A percentile compares a stretch with the other conserved stretches of the same genome.
phyloP scores from a whole-genome alignment of 805 yeast genomes.

The Zygosaccharomyces rouxii region DNA sequence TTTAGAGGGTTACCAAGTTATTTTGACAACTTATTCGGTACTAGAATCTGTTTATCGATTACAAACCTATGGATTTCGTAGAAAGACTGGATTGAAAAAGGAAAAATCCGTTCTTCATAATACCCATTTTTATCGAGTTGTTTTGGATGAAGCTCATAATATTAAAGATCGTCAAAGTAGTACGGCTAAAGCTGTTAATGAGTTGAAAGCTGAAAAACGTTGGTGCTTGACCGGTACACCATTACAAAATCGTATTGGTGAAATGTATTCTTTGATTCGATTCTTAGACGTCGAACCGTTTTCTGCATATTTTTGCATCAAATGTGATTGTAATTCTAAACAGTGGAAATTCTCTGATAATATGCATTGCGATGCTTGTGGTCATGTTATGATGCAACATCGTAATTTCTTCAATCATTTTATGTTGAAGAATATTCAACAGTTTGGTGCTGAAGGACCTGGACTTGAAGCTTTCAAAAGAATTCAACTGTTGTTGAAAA shows the following conservation, averaged over 20 bases:
- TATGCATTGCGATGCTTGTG: conserved; percentile 81
- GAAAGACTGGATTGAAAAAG: conserved; percentile 66
- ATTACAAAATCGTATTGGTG: conserved; percentile 93
- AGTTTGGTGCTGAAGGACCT: conserved; percentile 74
- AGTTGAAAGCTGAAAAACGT: conserved; percentile 62
- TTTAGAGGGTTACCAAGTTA: conserved; percentile 57
- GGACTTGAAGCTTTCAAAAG: conserved; percentile 75
- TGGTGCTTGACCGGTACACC: conserved; percentile 98
- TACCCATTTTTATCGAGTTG: conserved; percentile 74
- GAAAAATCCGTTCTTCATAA: conserved; percentile 73
- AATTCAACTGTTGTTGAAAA: conserved; percentile 67
- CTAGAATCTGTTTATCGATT: conserved; percentile 82
- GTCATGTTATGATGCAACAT: conserved; percentile 91
- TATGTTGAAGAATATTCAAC: conserved; percentile 89
- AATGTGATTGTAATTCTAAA: conserved; percentile 76
- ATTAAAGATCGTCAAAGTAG: conserved; percentile 92
- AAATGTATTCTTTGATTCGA: conserved; percentile 85
- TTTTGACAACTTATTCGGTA: conserved; percentile 89
- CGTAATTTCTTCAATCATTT: conserved; percentile 94
- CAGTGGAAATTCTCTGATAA: conserved; percentile 84
- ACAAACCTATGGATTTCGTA: conserved; percentile 74
- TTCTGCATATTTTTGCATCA: conserved; percentile 86
- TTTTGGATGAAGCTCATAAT: conserved; percentile 95
- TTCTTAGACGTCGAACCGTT: conserved; percentile 82
- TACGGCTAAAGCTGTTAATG: conserved; percentile 88